Evolutionary conservation across 2,329 filamentous ascomycete genomes (phyloP).

Genomic region (Aspergillus unguis): DNA sequence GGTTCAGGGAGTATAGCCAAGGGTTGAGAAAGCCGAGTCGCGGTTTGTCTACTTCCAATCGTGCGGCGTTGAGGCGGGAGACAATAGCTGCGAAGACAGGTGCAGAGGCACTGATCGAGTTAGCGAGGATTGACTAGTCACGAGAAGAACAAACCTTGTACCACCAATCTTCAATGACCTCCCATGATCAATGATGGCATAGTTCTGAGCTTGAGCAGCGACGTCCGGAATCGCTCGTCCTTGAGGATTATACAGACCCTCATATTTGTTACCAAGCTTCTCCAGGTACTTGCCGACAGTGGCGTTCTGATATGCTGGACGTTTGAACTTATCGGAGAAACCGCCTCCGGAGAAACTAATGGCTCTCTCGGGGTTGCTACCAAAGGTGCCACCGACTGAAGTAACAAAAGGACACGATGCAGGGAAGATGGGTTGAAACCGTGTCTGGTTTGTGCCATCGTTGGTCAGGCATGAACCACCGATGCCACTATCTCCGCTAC

Average conservation of each 20-base stretch:
- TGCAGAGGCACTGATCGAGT: slow-evolving; percentile 49
- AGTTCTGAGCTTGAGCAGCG: slow-evolving; percentile 53
- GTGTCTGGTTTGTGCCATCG: slow-evolving; percentile 52
- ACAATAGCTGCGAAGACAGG: slow-evolving; percentile 64
- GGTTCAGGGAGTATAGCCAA: slow-evolving; percentile 53
- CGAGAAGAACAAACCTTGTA: slow-evolving; percentile 36
- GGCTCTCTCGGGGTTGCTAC: slow-evolving; percentile 52
- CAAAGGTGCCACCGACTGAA: slow-evolving; percentile 57
- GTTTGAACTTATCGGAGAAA: slow-evolving; percentile 50
- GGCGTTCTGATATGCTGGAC: slow-evolving; percentile 47
- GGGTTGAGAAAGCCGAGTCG: slow-evolving; percentile 61
- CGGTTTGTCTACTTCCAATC: slow-evolving; percentile 53
- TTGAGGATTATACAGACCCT: slow-evolving; percentile 47
- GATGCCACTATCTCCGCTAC: slow-evolving; percentile 61
- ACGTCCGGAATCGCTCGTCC: slow-evolving; percentile 63
- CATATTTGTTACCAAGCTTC: slow-evolving; percentile 40
- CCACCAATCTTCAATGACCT: slow-evolving; percentile 42
- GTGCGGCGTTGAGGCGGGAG: slow-evolving; percentile 61
- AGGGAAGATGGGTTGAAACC: slow-evolving; percentile 55
- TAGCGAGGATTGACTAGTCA: background rate
- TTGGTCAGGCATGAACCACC: slow-evolving; percentile 55
- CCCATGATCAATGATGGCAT: slow-evolving; percentile 40
- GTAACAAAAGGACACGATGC: slow-evolving; percentile 62
- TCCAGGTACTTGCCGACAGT: slow-evolving; percentile 46
- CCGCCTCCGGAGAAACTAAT: slow-evolving; percentile 52